Evolutionary conservation across 2,329 filamentous ascomycete species (phyloP).

Genomic region (Zarea fungicola): DNA sequence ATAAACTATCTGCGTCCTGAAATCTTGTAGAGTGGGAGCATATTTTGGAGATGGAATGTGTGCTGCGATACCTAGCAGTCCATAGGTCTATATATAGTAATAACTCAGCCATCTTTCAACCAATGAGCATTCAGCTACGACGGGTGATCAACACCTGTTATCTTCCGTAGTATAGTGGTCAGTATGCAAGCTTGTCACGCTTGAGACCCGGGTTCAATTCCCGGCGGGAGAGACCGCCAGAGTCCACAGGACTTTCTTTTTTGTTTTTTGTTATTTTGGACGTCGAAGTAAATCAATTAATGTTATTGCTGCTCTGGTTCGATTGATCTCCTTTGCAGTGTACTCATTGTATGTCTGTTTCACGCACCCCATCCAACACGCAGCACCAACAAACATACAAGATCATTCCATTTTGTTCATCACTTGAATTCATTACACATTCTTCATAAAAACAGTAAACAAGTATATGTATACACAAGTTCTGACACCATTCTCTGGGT

Average conservation of each 20-base stretch:
- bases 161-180: no score
- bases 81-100: not conserved
- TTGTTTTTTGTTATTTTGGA: not conserved
- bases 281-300: not conserved
- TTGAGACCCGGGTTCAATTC: no score
- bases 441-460: no score
- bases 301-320: not conserved
- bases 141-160: slow-evolving; percentile 6
- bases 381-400: no score
- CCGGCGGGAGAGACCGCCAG: slow-evolving; percentile 11
- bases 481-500: no score
- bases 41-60: not conserved
- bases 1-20: no score
- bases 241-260: slow-evolving; percentile 8
- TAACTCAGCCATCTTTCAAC: not conserved
- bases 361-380: no score
- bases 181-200: no score
- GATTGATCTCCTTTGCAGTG: not conserved
- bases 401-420: no score
- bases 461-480: no score
- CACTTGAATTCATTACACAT: not conserved
- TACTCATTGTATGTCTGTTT: not conserved
- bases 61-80: not conserved
- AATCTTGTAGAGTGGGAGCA: no score
- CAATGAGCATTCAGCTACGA: slow-evolving; percentile 13